Base-by-base conservation (phyloP, 768 basidiomycete species). In the Suillus weaverae region DNA sequence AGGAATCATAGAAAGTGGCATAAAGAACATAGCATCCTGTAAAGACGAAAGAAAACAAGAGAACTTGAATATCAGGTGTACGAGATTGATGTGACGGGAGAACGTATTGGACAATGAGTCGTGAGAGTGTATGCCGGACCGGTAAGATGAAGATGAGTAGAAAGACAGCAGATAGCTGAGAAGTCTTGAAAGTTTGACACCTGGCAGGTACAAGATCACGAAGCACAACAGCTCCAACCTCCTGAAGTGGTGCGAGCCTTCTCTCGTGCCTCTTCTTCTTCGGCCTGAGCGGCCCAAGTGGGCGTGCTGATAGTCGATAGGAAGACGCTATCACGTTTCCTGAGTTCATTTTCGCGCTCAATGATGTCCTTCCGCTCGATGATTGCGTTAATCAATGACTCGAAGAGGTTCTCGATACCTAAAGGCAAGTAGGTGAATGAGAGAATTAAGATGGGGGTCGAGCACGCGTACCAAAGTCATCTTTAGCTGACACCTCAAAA, bases 401-500 rank as follows among this genome's bases (percentile, higher is more conserved):
- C 85, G 70, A 97, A 97, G 46, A 97, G 83, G 57, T 83, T 79
- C 74, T 89, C 84, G 65, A 97, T 90, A 62, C 95, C 95, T 95
- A 63, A 22, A 59, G 9, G 64, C 39, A 60, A 67, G 33, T 60
- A 36, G 43, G 63, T 64, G 53, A 68, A 63, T 63, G 66, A 71
- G 48, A 66, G 57, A 13, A 32, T 2, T 3, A 33, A 60, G 20
- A 60, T 22, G 14, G 33, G 55, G 44, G 46, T 38, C 33, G 22
- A 30, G 20, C 70, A 62, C 48, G 60, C 79, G 86, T 67, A 95
- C 94, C 95, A 38, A 79, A 72, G 72, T 92, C 90, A 70, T 95
- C 94, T 77, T 95, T 95, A 61, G 95, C 91, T 51, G 93, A 95
- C 22, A 97, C 93, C 73, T 97, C 93, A 68, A 92, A 93, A 20